phyloP scores from a whole-genome alignment of 106 monocot species.

The Cymbidium sinense region DNA sequence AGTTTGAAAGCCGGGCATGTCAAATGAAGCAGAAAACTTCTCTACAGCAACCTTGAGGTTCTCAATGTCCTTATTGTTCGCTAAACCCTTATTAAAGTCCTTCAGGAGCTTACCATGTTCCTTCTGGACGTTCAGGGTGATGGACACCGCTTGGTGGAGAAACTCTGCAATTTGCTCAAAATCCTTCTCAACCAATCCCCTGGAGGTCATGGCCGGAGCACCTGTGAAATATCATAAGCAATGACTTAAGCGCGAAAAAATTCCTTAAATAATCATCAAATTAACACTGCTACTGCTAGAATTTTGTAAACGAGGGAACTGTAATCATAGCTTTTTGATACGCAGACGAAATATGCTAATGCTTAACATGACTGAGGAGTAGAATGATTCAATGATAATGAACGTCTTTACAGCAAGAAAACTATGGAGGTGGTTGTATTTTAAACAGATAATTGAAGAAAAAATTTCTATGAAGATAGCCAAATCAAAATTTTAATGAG shows the following conservation, averaged over 20 bases:
- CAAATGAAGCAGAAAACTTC: slow-evolving; percentile 64
- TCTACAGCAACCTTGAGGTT: slow-evolving; percentile 64
- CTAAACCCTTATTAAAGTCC: slow-evolving; percentile 88
- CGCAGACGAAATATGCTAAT: no score
- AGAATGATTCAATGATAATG: no score
- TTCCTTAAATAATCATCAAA: neutral
- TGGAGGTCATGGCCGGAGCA: slow-evolving; percentile 89
- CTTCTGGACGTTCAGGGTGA: slow-evolving; percentile 74
- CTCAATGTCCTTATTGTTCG: slow-evolving; percentile 79
- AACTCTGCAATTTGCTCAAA: slow-evolving; percentile 91
- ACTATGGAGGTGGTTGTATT: no score
- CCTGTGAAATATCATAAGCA: slow-evolving; percentile 22
- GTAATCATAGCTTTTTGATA: no score
- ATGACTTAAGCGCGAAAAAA: neutral
- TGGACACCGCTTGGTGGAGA: slow-evolving; percentile 78
- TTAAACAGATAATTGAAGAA: no score
- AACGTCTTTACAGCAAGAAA: no score
- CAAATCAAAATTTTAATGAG: no score
- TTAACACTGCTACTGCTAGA: neutral
- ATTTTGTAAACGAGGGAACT: no score
- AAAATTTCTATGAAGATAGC: no score
- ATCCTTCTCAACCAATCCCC: slow-evolving; percentile 89
- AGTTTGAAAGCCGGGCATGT: slow-evolving; percentile 87
- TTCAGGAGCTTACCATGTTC: slow-evolving; percentile 87
- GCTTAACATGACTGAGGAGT: no score